phyloP scores from a whole-genome alignment of 768 basidiomycete species.

The Macrolepiota dolichaula region DNA sequence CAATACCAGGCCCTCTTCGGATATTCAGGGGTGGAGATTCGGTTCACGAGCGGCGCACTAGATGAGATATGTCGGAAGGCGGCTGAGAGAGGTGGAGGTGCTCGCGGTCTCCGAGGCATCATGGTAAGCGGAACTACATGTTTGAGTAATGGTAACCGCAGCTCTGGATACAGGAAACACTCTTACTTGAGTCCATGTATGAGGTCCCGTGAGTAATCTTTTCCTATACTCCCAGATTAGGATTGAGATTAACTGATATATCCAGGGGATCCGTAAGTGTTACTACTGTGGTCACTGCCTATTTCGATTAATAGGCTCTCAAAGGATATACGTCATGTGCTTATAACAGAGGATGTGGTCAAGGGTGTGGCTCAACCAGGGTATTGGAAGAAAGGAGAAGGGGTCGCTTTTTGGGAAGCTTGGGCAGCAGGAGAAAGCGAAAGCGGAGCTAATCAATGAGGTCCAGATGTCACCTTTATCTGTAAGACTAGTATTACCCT shows the following conservation, averaged over 20 bases:
- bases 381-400: constrained; percentile 75
- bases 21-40: constrained; percentile 80
- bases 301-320: neutral
- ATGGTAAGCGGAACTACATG: constrained; percentile 50
- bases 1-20: constrained; percentile 86
- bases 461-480: neutral
- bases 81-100: constrained; percentile 80
- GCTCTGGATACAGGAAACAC: constrained; percentile 52
- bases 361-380: constrained; percentile 57
- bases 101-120: constrained; percentile 84
- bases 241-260: constrained; percentile 1
- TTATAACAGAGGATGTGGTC: constrained; percentile 72
- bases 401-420: constrained; percentile 67
- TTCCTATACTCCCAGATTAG: neutral
- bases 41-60: constrained; percentile 80
- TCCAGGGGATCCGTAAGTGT: constrained; percentile 62
- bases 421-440: constrained; percentile 68
- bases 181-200: constrained; percentile 90
- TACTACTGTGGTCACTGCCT: neutral
- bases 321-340: constrained; percentile 77
- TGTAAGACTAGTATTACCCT: neutral
- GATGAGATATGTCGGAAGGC: constrained; percentile 82
- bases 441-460: constrained; percentile 13
- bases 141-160: neutral
- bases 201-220: constrained; percentile 72